These are phyloP conservation scores for Collybiopsis luxurians DNA, from an alignment of 768 basidiomycete species.

Conservation along the genomic window DNA sequence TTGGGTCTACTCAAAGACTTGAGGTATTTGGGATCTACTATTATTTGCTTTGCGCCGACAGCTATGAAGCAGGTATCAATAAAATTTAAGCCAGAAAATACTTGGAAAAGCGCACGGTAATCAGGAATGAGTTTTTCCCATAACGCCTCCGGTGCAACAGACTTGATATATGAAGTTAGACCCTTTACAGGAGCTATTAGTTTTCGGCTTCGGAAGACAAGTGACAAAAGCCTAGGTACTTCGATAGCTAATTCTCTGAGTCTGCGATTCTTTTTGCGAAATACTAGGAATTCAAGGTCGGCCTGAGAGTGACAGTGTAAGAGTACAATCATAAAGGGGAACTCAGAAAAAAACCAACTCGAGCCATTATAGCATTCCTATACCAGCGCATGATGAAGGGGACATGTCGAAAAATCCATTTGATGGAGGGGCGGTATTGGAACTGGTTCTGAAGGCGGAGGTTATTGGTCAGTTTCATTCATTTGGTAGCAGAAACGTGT, in stretches of 20 bases:
- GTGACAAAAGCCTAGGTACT: constrained; percentile 19
- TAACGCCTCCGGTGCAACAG: constrained; percentile 46
- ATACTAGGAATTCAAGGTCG: constrained; percentile 33
- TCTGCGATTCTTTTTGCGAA: constrained; percentile 36
- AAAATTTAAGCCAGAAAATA: neutral
- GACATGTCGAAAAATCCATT: constrained; percentile 54
- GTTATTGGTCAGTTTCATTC: too few relatives aligned
- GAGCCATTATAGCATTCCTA: constrained; percentile 44
- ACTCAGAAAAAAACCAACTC: constrained; percentile 28
- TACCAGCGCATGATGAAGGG: constrained; percentile 49
- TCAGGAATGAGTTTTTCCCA: constrained; percentile 45
- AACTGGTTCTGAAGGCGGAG: too few relatives aligned
- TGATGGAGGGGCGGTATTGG: too few relatives aligned
- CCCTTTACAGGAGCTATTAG: constrained; percentile 27
- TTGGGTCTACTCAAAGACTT: constrained; percentile 48
- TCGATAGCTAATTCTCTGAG: constrained; percentile 24
- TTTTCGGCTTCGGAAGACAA: constrained; percentile 1
- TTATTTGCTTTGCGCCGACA: constrained; percentile 61
- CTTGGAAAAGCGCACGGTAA: constrained; percentile 38
- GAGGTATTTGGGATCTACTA: constrained; percentile 61
- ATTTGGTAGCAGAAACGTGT: too few relatives aligned
- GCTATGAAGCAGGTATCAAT: constrained; percentile 26
- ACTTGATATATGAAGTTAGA: constrained; percentile 43
- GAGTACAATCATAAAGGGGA: too few relatives aligned
- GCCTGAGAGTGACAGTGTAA: too few relatives aligned